Percentiles rank a stretch among this genome's conserved stretches.
phyloP scores from a whole-genome alignment of 768 basidiomycete genomes.

The Pulveroboletus ravenelii region DNA sequence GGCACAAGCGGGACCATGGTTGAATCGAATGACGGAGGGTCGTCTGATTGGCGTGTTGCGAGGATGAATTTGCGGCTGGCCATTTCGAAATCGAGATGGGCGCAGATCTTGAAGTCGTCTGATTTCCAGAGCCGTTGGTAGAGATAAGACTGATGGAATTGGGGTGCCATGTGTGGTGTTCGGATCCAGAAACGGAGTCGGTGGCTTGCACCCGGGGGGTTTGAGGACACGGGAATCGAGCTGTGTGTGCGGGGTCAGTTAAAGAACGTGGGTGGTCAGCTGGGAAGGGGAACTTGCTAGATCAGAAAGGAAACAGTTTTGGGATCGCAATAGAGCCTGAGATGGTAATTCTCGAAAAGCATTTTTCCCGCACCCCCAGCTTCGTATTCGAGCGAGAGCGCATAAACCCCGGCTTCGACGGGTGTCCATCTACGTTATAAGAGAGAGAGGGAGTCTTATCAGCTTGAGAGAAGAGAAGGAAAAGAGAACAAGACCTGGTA shows the following conservation, averaged over 20 bases:
- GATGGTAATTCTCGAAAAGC: constrained; percentile 49
- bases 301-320: constrained; percentile 52
- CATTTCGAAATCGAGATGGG: constrained; percentile 48
- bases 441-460: too few relatives aligned
- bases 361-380: constrained; percentile 54
- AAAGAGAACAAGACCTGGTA: constrained; percentile 36
- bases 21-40: neutral
- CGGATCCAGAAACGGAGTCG: constrained; percentile 63
- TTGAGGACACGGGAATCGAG: constrained; percentile 50
- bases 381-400: constrained; percentile 61
- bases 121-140: constrained; percentile 66
- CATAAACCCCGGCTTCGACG: constrained; percentile 42
- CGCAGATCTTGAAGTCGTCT: constrained; percentile 59
- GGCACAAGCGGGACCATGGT: neutral
- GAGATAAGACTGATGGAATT: constrained; percentile 40
- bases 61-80: constrained; percentile 48
- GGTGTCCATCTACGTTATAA: constrained; percentile 43
- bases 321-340: constrained; percentile 54
- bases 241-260: constrained; percentile 27
- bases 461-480: neutral
- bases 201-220: constrained; percentile 54
- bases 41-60: constrained; percentile 31
- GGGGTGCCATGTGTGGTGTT: constrained; percentile 27
- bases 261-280: too few relatives aligned
- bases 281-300: constrained; percentile 41